Evolutionary conservation across 495 filamentous ascomycete genomes (phyloP).

Genomic region (Xylaria intraflava): DNA sequence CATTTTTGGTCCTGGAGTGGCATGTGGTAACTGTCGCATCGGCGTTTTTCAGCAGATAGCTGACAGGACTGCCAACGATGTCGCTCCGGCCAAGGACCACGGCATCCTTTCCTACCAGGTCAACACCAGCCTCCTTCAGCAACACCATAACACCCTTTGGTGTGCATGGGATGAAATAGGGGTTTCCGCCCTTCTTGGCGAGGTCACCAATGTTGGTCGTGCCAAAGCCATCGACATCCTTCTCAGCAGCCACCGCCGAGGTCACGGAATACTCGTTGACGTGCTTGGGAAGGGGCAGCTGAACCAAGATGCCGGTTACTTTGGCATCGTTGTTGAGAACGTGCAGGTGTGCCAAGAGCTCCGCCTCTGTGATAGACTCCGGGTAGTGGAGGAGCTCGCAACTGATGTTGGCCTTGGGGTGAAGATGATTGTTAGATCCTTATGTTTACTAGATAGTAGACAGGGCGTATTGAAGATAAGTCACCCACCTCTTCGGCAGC

Average conservation of each 20-base stretch:
- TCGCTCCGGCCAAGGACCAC: slow-evolving; percentile 94
- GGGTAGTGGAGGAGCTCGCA: slow-evolving; percentile 80
- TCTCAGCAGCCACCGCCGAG: slow-evolving; percentile 81
- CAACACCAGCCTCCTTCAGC: slow-evolving; percentile 72
- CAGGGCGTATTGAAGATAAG: slow-evolving; percentile 2
- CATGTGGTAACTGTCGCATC: slow-evolving; percentile 96
- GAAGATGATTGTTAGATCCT: slow-evolving; percentile 18
- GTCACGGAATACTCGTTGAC: slow-evolving; percentile 87
- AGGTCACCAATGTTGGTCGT: slow-evolving; percentile 89
- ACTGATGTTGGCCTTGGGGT: slow-evolving; percentile 71
- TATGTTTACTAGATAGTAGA: slow-evolving; percentile 1
- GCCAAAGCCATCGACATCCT: slow-evolving; percentile 98
- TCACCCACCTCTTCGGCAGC: slow-evolving; percentile 77
- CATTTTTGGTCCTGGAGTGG: slow-evolving; percentile 75
- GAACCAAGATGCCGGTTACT: slow-evolving; percentile 89
- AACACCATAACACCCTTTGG: slow-evolving; percentile 96
- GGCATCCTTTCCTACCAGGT: slow-evolving; percentile 82
- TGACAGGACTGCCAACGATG: slow-evolving; percentile 94
- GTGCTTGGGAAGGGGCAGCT: slow-evolving; percentile 81
- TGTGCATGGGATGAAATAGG: slow-evolving; percentile 87
- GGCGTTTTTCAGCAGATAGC: slow-evolving; percentile 88
- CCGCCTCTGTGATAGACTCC: slow-evolving; percentile 72
- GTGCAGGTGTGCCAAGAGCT: slow-evolving; percentile 75
- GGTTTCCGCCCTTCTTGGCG: slow-evolving; percentile 84
- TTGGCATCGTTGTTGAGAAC: slow-evolving; percentile 78